These are phyloP conservation scores for Pleurostoma richardsiae DNA, from an alignment of 2,329 filamentous ascomycete species.

Conservation along the genomic window DNA sequence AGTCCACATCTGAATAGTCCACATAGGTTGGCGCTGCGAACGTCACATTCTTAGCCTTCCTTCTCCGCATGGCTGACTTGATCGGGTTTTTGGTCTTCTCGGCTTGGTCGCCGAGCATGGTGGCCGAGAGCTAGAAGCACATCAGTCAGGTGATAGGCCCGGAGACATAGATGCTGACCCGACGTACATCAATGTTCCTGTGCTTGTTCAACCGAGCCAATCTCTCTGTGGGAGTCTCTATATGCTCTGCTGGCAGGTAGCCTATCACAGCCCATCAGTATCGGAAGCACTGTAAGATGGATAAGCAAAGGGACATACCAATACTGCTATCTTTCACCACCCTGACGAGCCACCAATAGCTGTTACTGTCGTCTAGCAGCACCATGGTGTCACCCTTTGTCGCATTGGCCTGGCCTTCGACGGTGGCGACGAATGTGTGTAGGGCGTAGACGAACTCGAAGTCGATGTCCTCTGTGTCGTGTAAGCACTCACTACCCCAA, in stretches of 20 bases:
- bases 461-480: constrained; percentile 94
- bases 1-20: constrained; percentile 60
- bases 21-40: constrained; percentile 84
- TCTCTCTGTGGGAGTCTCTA: constrained; percentile 94
- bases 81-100: constrained; percentile 80
- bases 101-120: constrained; percentile 58
- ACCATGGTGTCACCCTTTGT: constrained; percentile 99
- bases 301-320: constrained; percentile 33
- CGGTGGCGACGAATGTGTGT: constrained; percentile 95
- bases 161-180: background rate
- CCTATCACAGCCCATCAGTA: constrained; percentile 33
- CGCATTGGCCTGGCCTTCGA: constrained; percentile 96
- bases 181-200: constrained; percentile 87
- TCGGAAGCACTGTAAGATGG: constrained; percentile 30
- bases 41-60: constrained; percentile 80
- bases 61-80: constrained; percentile 75
- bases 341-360: constrained; percentile 98
- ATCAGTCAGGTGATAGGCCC: constrained; percentile 16
- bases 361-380: constrained; percentile 95
- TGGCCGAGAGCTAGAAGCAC: constrained; percentile 47
- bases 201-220: constrained; percentile 94
- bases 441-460: constrained; percentile 99
- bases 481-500: constrained; percentile 82
- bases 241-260: constrained; percentile 94
- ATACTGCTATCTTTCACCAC: constrained; percentile 98